Percentiles rank a stretch among this genome's conserved stretches.
Conservation (phyloP, 306 rosid species). For the Quercus glauca region DNA sequence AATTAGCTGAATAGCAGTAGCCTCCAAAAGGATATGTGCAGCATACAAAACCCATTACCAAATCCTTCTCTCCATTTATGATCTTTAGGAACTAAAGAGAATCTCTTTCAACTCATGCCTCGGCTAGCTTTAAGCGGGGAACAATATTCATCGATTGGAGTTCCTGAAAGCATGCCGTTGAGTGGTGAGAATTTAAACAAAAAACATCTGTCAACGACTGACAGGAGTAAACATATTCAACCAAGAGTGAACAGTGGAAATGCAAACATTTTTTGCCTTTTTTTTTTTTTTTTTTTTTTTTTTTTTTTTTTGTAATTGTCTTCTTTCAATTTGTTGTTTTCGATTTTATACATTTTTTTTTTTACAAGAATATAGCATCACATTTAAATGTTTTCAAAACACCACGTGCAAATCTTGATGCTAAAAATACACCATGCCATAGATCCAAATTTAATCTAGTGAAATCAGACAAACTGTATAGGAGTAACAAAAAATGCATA, state of each 20-base stretch:
- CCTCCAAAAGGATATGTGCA: background rate
- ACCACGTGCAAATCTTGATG: no score
- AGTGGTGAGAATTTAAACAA: background rate
- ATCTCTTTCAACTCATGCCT: slow-evolving; percentile 36
- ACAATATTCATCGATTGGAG: slow-evolving; percentile 90
- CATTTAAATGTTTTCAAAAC: no score
- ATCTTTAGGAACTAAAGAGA: background rate
- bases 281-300: no score
- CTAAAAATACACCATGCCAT: no score
- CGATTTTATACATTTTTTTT: no score
- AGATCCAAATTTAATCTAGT: no score
- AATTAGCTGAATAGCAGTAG: background rate
- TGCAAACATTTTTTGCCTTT: background rate
- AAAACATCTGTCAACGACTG: background rate
- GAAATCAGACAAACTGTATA: no score
- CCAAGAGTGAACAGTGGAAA: background rate
- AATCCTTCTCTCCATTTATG: background rate
- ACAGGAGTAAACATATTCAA: no score
- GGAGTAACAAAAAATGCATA: no score
- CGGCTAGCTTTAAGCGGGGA: slow-evolving; percentile 72
- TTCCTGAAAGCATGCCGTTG: slow-evolving; percentile 50
- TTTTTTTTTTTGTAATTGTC: no score
- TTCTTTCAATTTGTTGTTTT: no score
- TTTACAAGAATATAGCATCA: no score
- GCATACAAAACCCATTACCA: background rate